Base-by-base conservation (phyloP, 768 basidiomycete species). In the Pleurotus tuber-regium region DNA sequence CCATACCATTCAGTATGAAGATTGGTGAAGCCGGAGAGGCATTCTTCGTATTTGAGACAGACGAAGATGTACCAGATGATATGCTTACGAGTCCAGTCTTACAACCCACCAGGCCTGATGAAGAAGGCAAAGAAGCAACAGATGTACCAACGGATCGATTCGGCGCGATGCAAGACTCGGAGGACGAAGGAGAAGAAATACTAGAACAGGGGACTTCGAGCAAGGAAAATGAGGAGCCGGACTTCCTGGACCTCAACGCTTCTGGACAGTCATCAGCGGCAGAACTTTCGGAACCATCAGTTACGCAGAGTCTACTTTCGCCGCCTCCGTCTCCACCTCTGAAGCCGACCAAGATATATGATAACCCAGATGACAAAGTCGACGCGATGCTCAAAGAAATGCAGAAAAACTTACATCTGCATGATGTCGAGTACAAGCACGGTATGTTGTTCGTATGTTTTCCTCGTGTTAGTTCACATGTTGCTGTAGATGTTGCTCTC, bases 11-110 rank as follows among this genome's bases (percentile, higher is more conserved):
- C 67, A 80, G 79, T 67, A 99, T 99, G 97, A 98, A 99, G 76
- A 93, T 98, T 55, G 95, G 94, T 33, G 97, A 98, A 53, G 93
- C 97, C 1, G 97, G 97, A 4, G 97, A 99, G 70, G 97, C 95
- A 0, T 99, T 98, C 77, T 98, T 98, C 62, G 89, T 99, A 33
- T 92, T 98, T 58, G 96, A 99, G 69, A 98, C 96, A 0, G 91
- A 95, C 33, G 91, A 87, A 31, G 93, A 98, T 53, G 86, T 98
- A 25, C 96, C 97, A 2, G 87, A 82, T 41, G 90, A 94, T 64
- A 82, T 99, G 55, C 88, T 94, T 56, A 99, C 97, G 0, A 92
- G 89, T 69, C 97, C 97, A 21, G 72, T 99, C 19, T 80, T 96
- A 11, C 75, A 84, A 54, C 82, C 88, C 7, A 85, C 84, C 2